Percentiles rank a stretch among this genome's conserved stretches.
These are phyloP conservation scores for Gynochthodes officinalis DNA, from an alignment of 257 asterid species.

Conservation along the genomic window DNA sequence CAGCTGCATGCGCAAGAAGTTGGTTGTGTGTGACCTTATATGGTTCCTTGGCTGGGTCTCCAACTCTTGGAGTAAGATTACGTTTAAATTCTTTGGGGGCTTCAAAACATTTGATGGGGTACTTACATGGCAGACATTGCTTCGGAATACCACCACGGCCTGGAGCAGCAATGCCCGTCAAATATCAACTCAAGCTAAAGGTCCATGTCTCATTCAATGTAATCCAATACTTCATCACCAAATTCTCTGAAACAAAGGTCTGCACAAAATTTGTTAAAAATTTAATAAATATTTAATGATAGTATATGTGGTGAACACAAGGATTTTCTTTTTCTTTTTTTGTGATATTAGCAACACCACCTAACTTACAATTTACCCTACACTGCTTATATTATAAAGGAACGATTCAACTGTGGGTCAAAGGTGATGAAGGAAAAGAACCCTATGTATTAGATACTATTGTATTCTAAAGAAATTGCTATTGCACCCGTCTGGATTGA, in stretches of 20 bases:
- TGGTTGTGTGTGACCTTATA: slow-evolving; percentile 2
- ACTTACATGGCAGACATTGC: not conserved
- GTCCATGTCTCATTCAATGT: slow-evolving; percentile 1
- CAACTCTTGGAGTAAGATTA: not conserved
- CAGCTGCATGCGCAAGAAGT: not conserved
- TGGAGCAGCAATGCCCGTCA: not conserved
- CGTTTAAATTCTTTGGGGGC: not conserved
- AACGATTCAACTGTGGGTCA: too few relatives aligned
- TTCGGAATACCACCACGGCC: not conserved
- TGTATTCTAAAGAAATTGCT: too few relatives aligned
- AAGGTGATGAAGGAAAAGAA: too few relatives aligned
- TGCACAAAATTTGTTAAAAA: not conserved
- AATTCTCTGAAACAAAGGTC: not conserved
- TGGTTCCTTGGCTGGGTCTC: not conserved
- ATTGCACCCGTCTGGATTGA: too few relatives aligned
- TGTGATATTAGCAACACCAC: too few relatives aligned
- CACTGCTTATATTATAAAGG: too few relatives aligned
- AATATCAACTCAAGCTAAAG: not conserved
- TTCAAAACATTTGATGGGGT: not conserved
- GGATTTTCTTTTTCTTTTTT: too few relatives aligned
- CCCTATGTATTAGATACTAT: too few relatives aligned
- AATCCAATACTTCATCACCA: not conserved
- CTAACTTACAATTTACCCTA: too few relatives aligned
- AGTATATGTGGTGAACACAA: too few relatives aligned
- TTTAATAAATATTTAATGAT: too few relatives aligned